These are phyloP conservation scores for Vanderwaltozyma verrucispora DNA, from an alignment of 805 yeast genomes.

Conservation along the genomic window DNA sequence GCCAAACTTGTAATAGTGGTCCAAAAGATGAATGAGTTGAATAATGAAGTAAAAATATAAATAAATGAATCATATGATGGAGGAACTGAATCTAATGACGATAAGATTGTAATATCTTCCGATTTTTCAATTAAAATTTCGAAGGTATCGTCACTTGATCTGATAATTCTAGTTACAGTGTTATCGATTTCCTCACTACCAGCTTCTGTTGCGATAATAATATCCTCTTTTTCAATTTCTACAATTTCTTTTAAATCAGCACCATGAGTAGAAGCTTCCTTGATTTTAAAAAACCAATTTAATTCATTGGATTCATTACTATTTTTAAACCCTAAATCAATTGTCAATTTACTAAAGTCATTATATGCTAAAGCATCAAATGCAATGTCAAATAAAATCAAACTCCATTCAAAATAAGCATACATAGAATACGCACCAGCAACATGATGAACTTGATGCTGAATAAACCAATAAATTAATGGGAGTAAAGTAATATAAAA, in stretches of 20 bases:
- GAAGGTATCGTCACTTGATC: slow-evolving; percentile 12
- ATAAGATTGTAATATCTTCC: slow-evolving; percentile 10
- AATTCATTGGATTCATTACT: slow-evolving; percentile 13
- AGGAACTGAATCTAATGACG: slow-evolving; percentile 7
- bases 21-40: slow-evolving; percentile 79
- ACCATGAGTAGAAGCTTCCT: background rate
- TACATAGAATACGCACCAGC: slow-evolving; percentile 95
- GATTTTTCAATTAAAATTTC: slow-evolving; percentile 17
- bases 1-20: slow-evolving; percentile 70
- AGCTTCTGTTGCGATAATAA: background rate
- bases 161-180: background rate
- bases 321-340: slow-evolving; percentile 24
- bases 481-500: slow-evolving; percentile 70
- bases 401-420: slow-evolving; percentile 91
- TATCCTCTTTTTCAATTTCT: slow-evolving; percentile 1
- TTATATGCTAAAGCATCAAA: slow-evolving; percentile 72
- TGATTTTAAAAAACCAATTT: slow-evolving; percentile 11
- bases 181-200: background rate
- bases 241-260: no score
- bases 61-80: slow-evolving; percentile 19
- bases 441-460: slow-evolving; percentile 77
- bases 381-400: slow-evolving; percentile 71
- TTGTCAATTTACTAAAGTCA: slow-evolving; percentile 58
- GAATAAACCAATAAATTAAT: slow-evolving; percentile 77
- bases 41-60: slow-evolving; percentile 29